Evolutionary conservation across 2,329 filamentous ascomycete genomes (phyloP).

Genomic region (Cercospora zeae-maydis): DNA sequence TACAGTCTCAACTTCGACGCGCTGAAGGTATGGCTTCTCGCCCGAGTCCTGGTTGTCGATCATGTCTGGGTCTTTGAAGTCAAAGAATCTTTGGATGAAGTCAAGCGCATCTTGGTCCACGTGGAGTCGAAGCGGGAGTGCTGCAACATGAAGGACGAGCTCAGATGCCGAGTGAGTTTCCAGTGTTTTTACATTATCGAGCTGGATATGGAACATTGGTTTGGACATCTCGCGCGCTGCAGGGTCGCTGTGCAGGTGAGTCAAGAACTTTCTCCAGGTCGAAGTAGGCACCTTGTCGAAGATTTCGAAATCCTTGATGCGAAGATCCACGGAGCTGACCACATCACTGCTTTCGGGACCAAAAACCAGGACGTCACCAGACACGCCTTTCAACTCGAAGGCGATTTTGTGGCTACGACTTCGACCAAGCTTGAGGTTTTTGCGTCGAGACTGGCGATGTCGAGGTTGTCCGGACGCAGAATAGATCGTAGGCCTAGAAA

Average conservation of each 20-base stretch:
- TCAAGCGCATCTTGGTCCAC: slow-evolving; percentile 97
- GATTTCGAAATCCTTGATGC: slow-evolving; percentile 78
- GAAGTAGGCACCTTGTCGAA: slow-evolving; percentile 93
- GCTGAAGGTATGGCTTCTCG: slow-evolving; percentile 69
- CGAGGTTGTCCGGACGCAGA: slow-evolving; percentile 31
- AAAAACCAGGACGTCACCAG: slow-evolving; percentile 77
- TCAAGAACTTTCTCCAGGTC: slow-evolving; percentile 97
- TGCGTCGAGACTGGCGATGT: slow-evolving; percentile 26
- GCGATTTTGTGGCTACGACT: slow-evolving; percentile 94
- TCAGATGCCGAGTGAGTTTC: slow-evolving; percentile 82
- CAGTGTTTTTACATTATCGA: slow-evolving; percentile 83
- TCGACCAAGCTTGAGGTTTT: slow-evolving; percentile 67
- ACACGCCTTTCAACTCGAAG: slow-evolving; percentile 83
- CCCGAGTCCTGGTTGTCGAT: slow-evolving; percentile 52
- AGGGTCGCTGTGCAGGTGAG: slow-evolving; percentile 84
- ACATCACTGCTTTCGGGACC: slow-evolving; percentile 74
- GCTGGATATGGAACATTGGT: slow-evolving; percentile 85
- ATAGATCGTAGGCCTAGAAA: slow-evolving; percentile 57
- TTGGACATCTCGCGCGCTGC: slow-evolving; percentile 73
- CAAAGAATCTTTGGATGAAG: slow-evolving; percentile 95
- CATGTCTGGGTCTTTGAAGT: slow-evolving; percentile 78
- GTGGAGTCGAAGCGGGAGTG: slow-evolving; percentile 84
- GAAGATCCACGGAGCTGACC: slow-evolving; percentile 80
- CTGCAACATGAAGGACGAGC: slow-evolving; percentile 64
- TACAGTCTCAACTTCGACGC: slow-evolving; percentile 80